Evolutionary conservation across 306 rosid genomes (phyloP).

Genomic region (Pyrus pyrifolia): DNA sequence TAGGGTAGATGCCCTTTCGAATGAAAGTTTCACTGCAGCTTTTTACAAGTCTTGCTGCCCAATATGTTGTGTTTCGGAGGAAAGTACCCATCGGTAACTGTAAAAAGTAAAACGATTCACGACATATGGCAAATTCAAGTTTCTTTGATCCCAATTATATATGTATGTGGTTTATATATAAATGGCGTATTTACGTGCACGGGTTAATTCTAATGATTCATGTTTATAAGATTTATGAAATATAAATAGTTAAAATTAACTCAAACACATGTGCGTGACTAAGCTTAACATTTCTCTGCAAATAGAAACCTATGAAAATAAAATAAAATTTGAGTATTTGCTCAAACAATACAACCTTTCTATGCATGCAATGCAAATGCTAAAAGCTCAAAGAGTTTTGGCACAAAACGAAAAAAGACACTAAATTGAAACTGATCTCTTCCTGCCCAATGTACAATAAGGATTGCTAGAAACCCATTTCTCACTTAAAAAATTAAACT

Average conservation of each 20-base stretch:
- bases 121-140: neutral
- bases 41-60: neutral
- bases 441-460: neutral
- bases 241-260: too few relatives aligned
- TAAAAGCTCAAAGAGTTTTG: neutral
- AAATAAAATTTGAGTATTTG: neutral
- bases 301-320: too few relatives aligned
- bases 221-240: neutral
- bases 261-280: neutral
- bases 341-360: neutral
- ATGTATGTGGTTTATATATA: too few relatives aligned
- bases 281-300: neutral
- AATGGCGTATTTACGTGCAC: neutral
- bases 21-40: conserved; percentile 2
- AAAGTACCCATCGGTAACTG: neutral
- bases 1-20: neutral
- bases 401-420: neutral
- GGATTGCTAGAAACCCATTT: too few relatives aligned
- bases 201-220: rapidly evolving
- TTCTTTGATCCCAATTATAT: neutral
- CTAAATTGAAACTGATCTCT: neutral
- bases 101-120: neutral
- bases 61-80: neutral
- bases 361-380: neutral
- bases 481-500: neutral